These are phyloP conservation scores for Groenewaldozyma sp. DNA, from an alignment of 1,139 yeast species.

Conservation along the genomic window DNA sequence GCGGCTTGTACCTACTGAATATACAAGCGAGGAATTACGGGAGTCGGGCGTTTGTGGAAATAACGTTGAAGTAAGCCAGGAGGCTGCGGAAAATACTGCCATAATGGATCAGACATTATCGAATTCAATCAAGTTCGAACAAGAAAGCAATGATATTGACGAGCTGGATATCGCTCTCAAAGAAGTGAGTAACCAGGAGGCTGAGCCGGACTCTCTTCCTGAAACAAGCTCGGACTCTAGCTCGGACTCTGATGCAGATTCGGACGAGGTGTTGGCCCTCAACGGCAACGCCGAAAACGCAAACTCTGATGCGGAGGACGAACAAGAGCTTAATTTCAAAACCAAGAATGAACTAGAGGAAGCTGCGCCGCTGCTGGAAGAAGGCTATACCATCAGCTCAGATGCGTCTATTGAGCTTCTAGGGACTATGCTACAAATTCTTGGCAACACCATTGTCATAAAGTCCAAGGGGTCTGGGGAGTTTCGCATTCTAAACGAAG, in stretches of 20 bases:
- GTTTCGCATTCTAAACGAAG: constrained; percentile 71
- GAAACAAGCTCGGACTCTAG: constrained; percentile 10
- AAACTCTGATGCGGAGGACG: constrained; percentile 19
- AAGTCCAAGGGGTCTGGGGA: constrained; percentile 79
- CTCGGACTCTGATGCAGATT: constrained; percentile 10
- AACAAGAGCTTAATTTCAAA: constrained; percentile 48
- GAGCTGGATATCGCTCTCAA: not conserved
- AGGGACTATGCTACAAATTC: constrained; percentile 63
- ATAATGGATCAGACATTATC: too few relatives aligned
- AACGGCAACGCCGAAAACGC: constrained; percentile 17
- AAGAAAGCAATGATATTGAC: not conserved
- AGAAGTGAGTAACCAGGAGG: constrained; percentile 7
- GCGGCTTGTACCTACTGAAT: too few relatives aligned
- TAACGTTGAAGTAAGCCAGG: too few relatives aligned
- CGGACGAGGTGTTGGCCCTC: constrained; percentile 12
- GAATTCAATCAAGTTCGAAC: not conserved
- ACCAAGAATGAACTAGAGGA: constrained; percentile 72
- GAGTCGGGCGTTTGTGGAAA: too few relatives aligned
- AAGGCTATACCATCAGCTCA: constrained; percentile 48
- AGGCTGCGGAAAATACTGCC: too few relatives aligned
- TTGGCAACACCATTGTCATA: constrained; percentile 64
- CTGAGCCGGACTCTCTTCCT: constrained; percentile 10
- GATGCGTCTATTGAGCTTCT: constrained; percentile 60
- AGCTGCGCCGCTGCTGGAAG: constrained; percentile 58
- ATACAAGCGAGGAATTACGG: too few relatives aligned